Evolutionary conservation across 2,329 filamentous ascomycete genomes (phyloP).

Genomic region (Trichoderma koningiopsis): DNA sequence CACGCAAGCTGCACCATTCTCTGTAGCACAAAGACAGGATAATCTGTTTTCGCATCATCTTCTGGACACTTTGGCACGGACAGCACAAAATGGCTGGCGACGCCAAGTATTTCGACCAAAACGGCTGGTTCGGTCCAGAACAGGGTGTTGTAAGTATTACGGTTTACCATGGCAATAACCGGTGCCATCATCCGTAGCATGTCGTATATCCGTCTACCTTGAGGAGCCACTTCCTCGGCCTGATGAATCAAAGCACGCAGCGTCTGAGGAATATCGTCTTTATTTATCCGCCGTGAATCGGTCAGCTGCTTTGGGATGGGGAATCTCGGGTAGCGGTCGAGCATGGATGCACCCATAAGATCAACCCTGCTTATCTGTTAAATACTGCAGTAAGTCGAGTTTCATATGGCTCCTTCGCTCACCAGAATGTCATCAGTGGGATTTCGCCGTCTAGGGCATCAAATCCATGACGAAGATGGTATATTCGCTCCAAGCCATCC

Average conservation of each 20-base stretch:
- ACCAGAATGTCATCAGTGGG: not conserved
- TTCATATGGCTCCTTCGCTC: not conserved
- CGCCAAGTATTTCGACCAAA: not conserved
- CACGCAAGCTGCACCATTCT: conserved; percentile 19
- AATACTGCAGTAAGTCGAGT: not conserved
- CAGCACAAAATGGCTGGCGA: not conserved
- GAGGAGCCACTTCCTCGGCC: not conserved
- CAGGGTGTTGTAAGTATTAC: not conserved
- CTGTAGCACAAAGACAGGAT: not conserved
- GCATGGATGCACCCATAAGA: conserved; percentile 10
- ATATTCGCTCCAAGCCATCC: conserved; percentile 14
- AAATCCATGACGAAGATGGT: conserved; percentile 1
- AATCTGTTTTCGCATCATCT: not conserved
- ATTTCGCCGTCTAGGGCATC: not conserved
- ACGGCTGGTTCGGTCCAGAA: not conserved
- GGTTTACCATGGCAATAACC: not conserved
- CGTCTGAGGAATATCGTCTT: not conserved
- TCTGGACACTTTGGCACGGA: not conserved
- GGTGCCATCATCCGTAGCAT: not conserved
- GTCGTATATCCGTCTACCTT: not conserved
- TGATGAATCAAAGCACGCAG: not conserved
- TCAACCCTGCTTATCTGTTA: not conserved
- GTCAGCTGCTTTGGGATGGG: not conserved
- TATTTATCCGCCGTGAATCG: not conserved
- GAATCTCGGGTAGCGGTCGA: conserved; percentile 10